phyloP scores from a whole-genome alignment of 1,284 basidiomycete genomes.

The Cutaneotrichosporon sp. region DNA sequence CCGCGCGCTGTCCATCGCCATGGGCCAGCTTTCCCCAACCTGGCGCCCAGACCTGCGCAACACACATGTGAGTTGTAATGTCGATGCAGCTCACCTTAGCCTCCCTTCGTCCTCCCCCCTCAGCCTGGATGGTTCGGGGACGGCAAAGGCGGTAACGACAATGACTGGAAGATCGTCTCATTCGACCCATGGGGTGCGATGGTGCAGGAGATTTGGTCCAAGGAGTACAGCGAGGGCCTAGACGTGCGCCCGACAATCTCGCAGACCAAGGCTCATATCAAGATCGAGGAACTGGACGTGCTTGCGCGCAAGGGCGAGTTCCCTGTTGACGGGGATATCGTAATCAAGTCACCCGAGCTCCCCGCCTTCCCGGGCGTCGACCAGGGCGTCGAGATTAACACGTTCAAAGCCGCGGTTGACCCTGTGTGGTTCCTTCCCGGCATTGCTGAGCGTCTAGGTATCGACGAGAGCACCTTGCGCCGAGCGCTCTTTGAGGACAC shows the following conservation, averaged over 20 bases:
- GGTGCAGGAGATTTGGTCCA: slow-evolving; percentile 69
- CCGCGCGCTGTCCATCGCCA: slow-evolving; percentile 82
- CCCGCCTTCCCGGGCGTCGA: slow-evolving; percentile 54
- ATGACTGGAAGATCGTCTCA: slow-evolving; percentile 70
- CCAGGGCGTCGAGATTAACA: slow-evolving; percentile 77
- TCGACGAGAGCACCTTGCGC: slow-evolving; percentile 77
- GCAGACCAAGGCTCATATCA: slow-evolving; percentile 63
- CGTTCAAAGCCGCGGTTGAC: slow-evolving; percentile 66
- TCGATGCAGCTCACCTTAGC: slow-evolving; percentile 42
- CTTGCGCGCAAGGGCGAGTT: slow-evolving; percentile 66
- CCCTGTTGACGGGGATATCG: slow-evolving; percentile 74
- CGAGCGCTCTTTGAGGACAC: slow-evolving; percentile 76
- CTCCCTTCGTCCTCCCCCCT: slow-evolving; percentile 75
- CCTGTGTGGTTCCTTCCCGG: slow-evolving; percentile 94
- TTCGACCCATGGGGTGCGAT: slow-evolving; percentile 95
- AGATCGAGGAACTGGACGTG: slow-evolving; percentile 74
- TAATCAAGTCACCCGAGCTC: slow-evolving; percentile 54
- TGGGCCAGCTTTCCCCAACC: slow-evolving; percentile 77
- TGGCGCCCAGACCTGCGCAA: slow-evolving; percentile 81
- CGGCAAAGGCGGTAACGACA: slow-evolving; percentile 17
- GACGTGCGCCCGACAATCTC: slow-evolving; percentile 88
- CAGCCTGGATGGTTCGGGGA: slow-evolving; percentile 75
- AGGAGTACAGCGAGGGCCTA: slow-evolving; percentile 63
- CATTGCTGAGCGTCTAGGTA: slow-evolving; percentile 81
- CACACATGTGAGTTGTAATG: slow-evolving; percentile 57